Conservation (phyloP, 2,329 filamentous ascomycete genomes). For the Trichophyton verrucosum region DNA sequence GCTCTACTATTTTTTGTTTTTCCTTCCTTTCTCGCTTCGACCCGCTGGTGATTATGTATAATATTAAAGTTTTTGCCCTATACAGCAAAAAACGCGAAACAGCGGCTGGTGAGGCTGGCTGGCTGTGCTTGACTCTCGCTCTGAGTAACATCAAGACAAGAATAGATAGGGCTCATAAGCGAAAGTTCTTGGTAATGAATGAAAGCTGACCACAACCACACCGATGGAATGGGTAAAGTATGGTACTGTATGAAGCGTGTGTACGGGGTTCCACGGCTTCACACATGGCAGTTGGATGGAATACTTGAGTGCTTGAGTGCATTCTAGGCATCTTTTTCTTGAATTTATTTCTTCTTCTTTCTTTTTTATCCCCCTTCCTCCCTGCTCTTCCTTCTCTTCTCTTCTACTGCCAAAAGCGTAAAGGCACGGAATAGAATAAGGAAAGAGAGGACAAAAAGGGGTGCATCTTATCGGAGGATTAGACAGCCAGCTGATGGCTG, state of each 20-base stretch:
- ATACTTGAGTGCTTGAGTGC: background rate
- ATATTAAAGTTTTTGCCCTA: background rate
- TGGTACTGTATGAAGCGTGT: background rate
- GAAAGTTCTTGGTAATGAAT: background rate
- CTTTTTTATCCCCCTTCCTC: background rate
- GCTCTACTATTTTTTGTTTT: background rate
- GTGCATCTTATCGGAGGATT: background rate
- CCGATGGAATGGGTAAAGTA: background rate
- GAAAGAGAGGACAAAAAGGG: background rate
- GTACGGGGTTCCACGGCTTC: background rate
- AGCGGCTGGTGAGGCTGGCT: background rate
- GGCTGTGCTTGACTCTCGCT: background rate
- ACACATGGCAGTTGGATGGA: background rate
- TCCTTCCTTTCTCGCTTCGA: background rate
- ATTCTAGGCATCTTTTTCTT: background rate
- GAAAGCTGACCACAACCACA: background rate
- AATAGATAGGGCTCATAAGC: background rate
- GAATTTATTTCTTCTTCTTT: background rate
- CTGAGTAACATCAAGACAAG: background rate
- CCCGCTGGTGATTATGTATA: background rate
- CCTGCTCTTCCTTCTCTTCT: background rate
- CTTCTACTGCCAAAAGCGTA: background rate
- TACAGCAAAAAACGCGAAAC: background rate
- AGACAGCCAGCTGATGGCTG: constrained; percentile 1
- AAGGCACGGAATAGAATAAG: background rate